Base-by-base conservation (phyloP, 129 eudicot species). In the Ambrosia trifida region DNA sequence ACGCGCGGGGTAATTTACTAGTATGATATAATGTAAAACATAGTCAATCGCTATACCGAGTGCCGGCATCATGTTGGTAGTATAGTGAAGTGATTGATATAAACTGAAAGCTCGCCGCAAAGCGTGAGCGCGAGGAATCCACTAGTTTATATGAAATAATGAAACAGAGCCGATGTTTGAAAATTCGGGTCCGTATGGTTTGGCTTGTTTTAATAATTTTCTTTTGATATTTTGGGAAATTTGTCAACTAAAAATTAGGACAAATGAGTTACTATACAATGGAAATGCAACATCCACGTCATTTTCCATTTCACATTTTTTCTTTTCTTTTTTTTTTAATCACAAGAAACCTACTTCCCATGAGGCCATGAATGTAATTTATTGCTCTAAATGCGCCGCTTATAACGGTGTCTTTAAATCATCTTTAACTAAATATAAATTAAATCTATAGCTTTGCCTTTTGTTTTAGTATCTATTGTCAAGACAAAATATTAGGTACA, bases 331-430 rank as follows among this genome's bases (percentile, higher is more conserved):
- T 17, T 51, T 17, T 17, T 51, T 51, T 16, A 51, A 14, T 13
- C 11, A 51, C 58, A 51, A 50, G 58, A 51, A 51, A 51, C 30
- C 58, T 17, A 51, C 58, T 30, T 17, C 58, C 11, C 58, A 51
- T 51, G 58, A 49, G 19, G 28, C 30, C 58, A 51, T 51, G 58
- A 49, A 51, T 51, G 58, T 51, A 17, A 18, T 51, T 51, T 51
- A 51, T 51, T 51, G 58, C 58, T 51, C 58, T 51, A 51, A 51
- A 51, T 51, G 58, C 58, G 58, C 58, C 58, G 58, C 58, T 51
- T 51, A 51, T 18, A 51, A 51, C 58, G 58, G 30, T 51, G 58
- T 16, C 58, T 51, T 49, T n/a, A 14, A n/a, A 49, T n/a, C 54
- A 49, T n/a, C 58, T 51, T 18, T 18, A 51, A 51, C 58, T 16